phyloP scores from a whole-genome alignment of 805 yeast genomes.

The Yarrowia sp. region DNA sequence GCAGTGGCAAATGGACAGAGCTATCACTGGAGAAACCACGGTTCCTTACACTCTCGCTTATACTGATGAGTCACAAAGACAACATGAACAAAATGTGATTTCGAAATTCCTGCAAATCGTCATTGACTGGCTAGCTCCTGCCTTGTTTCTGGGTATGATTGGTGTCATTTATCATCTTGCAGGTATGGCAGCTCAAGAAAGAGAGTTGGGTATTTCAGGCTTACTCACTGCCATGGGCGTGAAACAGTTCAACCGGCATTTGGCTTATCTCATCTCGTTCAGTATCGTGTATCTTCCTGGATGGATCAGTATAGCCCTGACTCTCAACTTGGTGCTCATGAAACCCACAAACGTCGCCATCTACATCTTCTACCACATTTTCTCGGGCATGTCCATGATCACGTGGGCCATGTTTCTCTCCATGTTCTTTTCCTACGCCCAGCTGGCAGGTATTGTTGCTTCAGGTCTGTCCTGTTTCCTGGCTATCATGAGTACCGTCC shows the following conservation, averaged over 20 bases:
- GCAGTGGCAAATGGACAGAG: slow-evolving; percentile 50
- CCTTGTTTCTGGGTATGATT: slow-evolving; percentile 50
- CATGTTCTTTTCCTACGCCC: slow-evolving; percentile 47
- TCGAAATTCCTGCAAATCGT: slow-evolving; percentile 47
- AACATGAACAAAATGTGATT: slow-evolving; percentile 45
- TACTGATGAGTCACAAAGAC: slow-evolving; percentile 46
- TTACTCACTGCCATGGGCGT: slow-evolving; percentile 50
- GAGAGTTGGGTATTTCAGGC: slow-evolving; percentile 49
- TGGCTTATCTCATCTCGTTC: slow-evolving; percentile 47
- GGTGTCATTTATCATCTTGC: slow-evolving; percentile 51
- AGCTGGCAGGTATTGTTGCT: slow-evolving; percentile 49
- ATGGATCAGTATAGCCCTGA: slow-evolving; percentile 49
- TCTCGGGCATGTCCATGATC: slow-evolving; percentile 48
- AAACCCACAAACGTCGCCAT: slow-evolving; percentile 45
- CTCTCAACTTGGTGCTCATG: slow-evolving; percentile 45
- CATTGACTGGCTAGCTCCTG: slow-evolving; percentile 49
- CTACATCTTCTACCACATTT: slow-evolving; percentile 48
- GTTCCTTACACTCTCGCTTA: slow-evolving; percentile 48
- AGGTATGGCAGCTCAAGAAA: slow-evolving; percentile 49
- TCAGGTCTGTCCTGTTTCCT: slow-evolving; percentile 48
- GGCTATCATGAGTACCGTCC: slow-evolving; percentile 49
- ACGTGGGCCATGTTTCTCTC: slow-evolving; percentile 49
- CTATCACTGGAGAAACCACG: slow-evolving; percentile 46
- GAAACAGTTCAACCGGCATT: slow-evolving; percentile 44
- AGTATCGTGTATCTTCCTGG: slow-evolving; percentile 48